Evolutionary conservation across 139 green algal species (phyloP).

Genomic region (Coelastrella sp.): DNA sequence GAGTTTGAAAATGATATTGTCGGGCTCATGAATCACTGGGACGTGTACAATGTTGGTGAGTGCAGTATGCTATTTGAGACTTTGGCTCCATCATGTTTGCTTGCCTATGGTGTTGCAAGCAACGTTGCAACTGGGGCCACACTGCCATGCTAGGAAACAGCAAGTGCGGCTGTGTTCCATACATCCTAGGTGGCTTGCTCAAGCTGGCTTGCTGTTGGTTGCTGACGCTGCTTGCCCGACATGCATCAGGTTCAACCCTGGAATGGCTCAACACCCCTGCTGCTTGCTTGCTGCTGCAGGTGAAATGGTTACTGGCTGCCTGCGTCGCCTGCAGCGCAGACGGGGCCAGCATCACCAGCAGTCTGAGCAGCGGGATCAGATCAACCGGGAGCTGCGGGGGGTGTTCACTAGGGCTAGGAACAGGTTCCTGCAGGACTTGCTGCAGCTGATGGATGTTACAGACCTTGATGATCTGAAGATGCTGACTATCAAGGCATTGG

Average conservation of each 20-base stretch:
- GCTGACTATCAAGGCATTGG: conserved; percentile 18
- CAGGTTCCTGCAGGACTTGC: not conserved
- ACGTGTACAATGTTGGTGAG: conserved; percentile 36
- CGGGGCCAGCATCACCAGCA: conserved; percentile 32
- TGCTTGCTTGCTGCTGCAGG: conserved; percentile 27
- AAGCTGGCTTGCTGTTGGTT: no score
- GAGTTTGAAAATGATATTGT: conserved; percentile 38
- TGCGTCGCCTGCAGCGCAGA: not conserved
- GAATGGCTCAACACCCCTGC: no score
- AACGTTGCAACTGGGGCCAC: no score
- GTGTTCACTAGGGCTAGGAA: not conserved
- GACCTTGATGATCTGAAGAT: not conserved
- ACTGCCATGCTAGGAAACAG: no score
- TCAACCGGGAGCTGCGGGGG: conserved; percentile 10
- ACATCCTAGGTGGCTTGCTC: no score
- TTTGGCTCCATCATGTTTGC: no score
- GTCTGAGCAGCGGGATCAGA: conserved; percentile 21
- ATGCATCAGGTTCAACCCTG: no score
- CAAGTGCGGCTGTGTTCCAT: no score
- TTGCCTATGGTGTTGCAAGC: no score
- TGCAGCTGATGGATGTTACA: no score
- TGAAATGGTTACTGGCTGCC: conserved; percentile 33
- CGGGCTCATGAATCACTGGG: conserved; percentile 36
- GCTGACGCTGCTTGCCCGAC: no score
- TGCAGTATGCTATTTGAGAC: not conserved